Percentiles rank a stretch among this genome's conserved stretches.
Evolutionary conservation across 352 stramenopile genomes (phyloP).

Genomic region (Pythium phragmitis): DNA sequence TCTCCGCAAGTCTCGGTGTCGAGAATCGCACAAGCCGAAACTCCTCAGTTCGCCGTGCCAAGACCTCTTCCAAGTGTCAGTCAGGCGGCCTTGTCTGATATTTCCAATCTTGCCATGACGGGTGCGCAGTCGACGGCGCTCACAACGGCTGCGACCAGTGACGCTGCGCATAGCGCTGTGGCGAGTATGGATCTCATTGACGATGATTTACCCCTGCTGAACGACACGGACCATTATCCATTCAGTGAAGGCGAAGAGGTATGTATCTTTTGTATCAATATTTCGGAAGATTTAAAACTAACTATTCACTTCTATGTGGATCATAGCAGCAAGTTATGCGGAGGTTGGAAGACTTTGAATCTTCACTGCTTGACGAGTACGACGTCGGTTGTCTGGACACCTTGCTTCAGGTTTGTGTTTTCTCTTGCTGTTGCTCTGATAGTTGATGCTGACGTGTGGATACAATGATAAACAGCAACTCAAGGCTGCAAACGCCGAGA

Average conservation of each 20-base stretch:
- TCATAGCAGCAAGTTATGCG: conserved; percentile 84
- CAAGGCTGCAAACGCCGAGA: conserved; percentile 52
- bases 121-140: conserved; percentile 12
- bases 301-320: conserved; percentile 9
- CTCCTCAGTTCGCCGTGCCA: conserved; percentile 8
- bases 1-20: conserved; percentile 32
- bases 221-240: conserved; percentile 66
- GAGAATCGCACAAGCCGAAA: conserved; percentile 6
- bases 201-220: conserved; percentile 66
- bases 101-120: conserved; percentile 9
- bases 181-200: conserved; percentile 64
- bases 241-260: conserved; percentile 82
- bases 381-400: conserved; percentile 82
- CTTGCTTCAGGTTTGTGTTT: conserved; percentile 55
- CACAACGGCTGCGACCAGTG: conserved; percentile 1
- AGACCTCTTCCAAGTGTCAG: background rate
- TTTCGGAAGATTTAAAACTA: conserved; percentile 4
- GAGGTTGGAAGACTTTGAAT: conserved; percentile 87
- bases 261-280: conserved; percentile 18
- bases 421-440: background rate
- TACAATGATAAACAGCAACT: conserved; percentile 39
- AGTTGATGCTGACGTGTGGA: background rate
- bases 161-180: conserved; percentile 6
- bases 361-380: conserved; percentile 85
- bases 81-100: conserved; percentile 28